A percentile compares a stretch with the other conserved stretches of the same genome.
phyloP scores from a whole-genome alignment of 2,329 filamentous ascomycete species.

The Dactylella cylindrospora region DNA sequence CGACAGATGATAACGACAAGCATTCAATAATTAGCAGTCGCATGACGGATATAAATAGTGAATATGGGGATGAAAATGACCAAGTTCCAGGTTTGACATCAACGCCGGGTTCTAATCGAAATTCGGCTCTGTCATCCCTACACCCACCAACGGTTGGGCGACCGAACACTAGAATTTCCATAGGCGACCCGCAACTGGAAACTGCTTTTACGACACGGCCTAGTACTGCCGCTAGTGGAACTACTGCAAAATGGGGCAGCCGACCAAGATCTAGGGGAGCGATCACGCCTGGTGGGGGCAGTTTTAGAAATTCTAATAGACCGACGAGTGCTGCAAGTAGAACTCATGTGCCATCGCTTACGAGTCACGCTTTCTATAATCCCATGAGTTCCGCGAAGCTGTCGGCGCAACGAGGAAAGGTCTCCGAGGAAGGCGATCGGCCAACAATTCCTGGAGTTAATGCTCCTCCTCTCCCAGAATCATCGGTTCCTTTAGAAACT shows the following conservation, averaged over 20 bases:
- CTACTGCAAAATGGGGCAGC: conserved; percentile 46
- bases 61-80: conserved; percentile 56
- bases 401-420: conserved; percentile 76
- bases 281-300: conserved; percentile 47
- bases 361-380: conserved; percentile 87
- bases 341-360: conserved; percentile 85
- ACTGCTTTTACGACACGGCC: conserved; percentile 47
- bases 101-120: conserved; percentile 49
- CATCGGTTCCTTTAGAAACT: conserved; percentile 14
- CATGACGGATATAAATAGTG: conserved; percentile 65
- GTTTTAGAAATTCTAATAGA: conserved; percentile 54
- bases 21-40: conserved; percentile 71
- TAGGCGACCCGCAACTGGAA: conserved; percentile 48
- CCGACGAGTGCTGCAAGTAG: conserved; percentile 70
- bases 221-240: conserved; percentile 47
- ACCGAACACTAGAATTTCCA: conserved; percentile 48
- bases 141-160: conserved; percentile 44
- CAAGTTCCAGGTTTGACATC: conserved; percentile 60
- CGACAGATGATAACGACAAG: conserved; percentile 54
- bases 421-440: conserved; percentile 54
- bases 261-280: conserved; percentile 47
- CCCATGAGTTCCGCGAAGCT: conserved; percentile 96
- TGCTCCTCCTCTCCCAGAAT: conserved; percentile 45
- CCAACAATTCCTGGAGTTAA: conserved; percentile 46
- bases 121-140: conserved; percentile 46